Base-by-base conservation (phyloP, 352 stramenopile species). In the Pythium graminicola region DNA sequence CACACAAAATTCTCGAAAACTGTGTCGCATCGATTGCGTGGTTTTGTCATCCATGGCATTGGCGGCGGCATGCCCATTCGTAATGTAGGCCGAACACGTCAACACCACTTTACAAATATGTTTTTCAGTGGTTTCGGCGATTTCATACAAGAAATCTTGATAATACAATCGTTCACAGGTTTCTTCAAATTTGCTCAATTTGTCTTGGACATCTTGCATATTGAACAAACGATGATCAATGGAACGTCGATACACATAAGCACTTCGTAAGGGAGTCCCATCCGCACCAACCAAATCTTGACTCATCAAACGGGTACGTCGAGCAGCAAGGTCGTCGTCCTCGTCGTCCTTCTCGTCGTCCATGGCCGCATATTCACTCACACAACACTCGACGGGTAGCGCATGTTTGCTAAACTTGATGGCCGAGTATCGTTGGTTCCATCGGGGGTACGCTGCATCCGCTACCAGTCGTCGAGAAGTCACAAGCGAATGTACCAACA, bases 201-300 rank as follows among this genome's bases (percentile, higher is more conserved):
- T 56, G 36, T 74, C 57, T 49, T 82, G 57, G 64, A 72, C 67
- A 32, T 62, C 62, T 14, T 65, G 57, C 48, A 68, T 67, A 43
- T 67, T 67, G 40, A 68, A 81, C 4, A 84, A 51, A 14, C 65
- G 52, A 31, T 80, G 70, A 31, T 85, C 78, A n/a, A 88, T 67
- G 5, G 76, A 90, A 38, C 80, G 73, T 1, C 80, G 75, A 60
- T 90, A 90, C 38, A 90, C 68, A 54, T 82, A 87, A 11, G 70
- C 80, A n/a, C 70, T 69, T 1, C 63, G 57, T 31, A 63, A 47
- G 10, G 57, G 50, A 47, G 42, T 53, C 32, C 52, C 52, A 54
- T 72, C 68, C n/a, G 43, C 49, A 36, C 59, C 31, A 4, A 57
- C 65, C 40, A 60, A 14, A 44, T 42, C 36, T 20, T 49, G 11